phyloP scores from a whole-genome alignment of 2,329 filamentous ascomycete species.

The Colletotrichum acutatum region DNA sequence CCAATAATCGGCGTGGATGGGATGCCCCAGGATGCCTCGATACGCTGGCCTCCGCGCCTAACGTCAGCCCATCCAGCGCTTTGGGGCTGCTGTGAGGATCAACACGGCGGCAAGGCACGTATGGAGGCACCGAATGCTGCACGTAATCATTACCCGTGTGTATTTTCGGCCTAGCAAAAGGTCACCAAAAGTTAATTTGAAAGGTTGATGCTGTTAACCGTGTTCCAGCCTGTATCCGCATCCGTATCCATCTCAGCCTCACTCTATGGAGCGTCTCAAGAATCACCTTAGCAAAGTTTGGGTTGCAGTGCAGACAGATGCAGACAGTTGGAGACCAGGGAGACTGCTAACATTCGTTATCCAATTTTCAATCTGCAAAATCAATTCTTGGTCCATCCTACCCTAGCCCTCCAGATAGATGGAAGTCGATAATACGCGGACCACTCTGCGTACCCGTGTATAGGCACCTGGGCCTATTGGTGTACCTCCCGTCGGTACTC shows the following conservation, averaged over 20 bases:
- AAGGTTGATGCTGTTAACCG: conserved; percentile 1
- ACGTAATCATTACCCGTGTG: conserved; percentile 15
- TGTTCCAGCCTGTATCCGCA: not conserved
- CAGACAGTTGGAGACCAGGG: not conserved
- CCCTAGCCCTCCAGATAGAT: not conserved
- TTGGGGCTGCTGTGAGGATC: not conserved
- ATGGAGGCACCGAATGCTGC: conserved; percentile 10
- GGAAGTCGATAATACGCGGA: not conserved
- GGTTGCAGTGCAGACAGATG: not conserved
- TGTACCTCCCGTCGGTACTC: not conserved
- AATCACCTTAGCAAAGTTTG: too few relatives aligned
- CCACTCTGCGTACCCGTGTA: not conserved
- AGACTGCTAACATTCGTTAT: not conserved
- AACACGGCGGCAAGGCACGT: conserved; percentile 1
- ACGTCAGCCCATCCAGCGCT: conserved; percentile 21
- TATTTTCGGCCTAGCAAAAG: conserved; percentile 2
- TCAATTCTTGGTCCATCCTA: not conserved
- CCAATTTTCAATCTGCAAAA: not conserved
- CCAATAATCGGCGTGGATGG: not conserved
- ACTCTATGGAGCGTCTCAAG: not conserved
- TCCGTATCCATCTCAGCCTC: not conserved
- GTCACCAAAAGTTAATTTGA: not conserved
- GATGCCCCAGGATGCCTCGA: conserved; percentile 13
- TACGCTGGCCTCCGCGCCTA: conserved; percentile 25
- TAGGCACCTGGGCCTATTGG: not conserved